Conservation (phyloP, 495 filamentous ascomycete species). For the Aspergillus campestris region DNA sequence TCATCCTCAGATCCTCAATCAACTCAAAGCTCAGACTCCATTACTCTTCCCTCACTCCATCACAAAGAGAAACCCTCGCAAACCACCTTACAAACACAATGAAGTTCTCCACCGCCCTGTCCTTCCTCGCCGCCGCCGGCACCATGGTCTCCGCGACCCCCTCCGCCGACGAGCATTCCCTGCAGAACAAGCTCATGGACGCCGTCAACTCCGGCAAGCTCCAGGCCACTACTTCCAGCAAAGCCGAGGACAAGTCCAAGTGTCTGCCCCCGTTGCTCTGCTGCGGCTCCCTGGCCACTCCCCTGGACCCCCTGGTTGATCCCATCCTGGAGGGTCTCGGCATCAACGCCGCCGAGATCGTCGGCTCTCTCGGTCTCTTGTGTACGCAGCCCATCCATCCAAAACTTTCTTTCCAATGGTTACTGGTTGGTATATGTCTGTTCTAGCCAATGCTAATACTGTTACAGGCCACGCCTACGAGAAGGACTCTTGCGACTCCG, state of each 20-base stretch:
- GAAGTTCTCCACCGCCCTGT: conserved; percentile 18
- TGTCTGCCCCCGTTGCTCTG: conserved; percentile 24
- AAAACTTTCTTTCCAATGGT: not conserved
- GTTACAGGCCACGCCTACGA: conserved; percentile 22
- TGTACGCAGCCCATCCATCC: conserved; percentile 15
- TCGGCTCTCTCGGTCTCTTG: conserved; percentile 36
- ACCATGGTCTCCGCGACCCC: conserved; percentile 17
- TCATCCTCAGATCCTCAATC: not conserved
- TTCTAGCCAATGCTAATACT: conserved; percentile 1
- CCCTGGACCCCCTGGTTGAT: conserved; percentile 49
- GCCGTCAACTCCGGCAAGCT: conserved; percentile 3
- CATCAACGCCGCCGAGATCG: conserved; percentile 73
- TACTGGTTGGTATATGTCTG: not conserved
- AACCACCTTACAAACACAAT: conserved; percentile 15
- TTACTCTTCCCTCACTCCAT: conserved; percentile 1
- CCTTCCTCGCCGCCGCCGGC: conserved; percentile 9
- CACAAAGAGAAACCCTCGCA: not conserved
- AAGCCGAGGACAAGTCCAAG: conserved; percentile 7
- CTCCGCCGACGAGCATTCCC: conserved; percentile 5
- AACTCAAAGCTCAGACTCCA: conserved; percentile 3
- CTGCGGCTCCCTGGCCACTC: conserved; percentile 26
- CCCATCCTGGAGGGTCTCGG: conserved; percentile 68
- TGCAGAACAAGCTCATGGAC: conserved; percentile 7
- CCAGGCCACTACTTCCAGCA: conserved; percentile 5
- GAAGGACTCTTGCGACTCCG: conserved; percentile 8